These are phyloP conservation scores for Bipolaris sorokiniana DNA, from an alignment of 2,329 filamentous ascomycete genomes.

Conservation along the genomic window DNA sequence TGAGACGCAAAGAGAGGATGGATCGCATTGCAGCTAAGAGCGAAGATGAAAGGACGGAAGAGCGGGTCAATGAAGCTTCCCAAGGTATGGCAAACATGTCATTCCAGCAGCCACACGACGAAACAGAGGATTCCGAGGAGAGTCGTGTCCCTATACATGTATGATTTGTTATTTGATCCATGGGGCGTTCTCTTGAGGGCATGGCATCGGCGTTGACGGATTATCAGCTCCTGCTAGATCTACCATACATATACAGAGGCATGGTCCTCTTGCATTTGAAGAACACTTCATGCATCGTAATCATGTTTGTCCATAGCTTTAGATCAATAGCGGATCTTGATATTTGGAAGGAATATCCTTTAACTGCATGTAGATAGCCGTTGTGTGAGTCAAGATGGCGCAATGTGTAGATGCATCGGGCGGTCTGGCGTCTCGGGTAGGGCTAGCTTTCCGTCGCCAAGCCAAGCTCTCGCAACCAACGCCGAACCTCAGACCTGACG, in stretches of 20 bases:
- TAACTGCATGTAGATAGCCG: too few species aligned
- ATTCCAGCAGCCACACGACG: constrained; percentile 22
- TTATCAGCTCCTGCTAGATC: neutral
- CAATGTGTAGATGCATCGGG: neutral
- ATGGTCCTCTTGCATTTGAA: neutral
- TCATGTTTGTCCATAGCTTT: too few species aligned
- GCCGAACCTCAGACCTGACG: constrained; percentile 9
- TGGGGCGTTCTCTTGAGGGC: constrained; percentile 8
- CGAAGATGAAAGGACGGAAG: constrained; percentile 8
- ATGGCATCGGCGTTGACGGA: constrained; percentile 30
- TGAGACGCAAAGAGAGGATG: constrained; percentile 36
- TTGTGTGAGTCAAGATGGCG: too few species aligned
- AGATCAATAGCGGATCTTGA: too few species aligned
- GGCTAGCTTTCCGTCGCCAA: constrained; percentile 21
- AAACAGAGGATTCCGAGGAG: constrained; percentile 29
- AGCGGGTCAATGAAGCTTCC: constrained; percentile 27
- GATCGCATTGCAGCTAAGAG: neutral
- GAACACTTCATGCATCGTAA: too few species aligned
- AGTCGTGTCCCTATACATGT: constrained; percentile 24
- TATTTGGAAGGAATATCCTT: too few species aligned
- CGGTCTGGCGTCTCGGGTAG: constrained; percentile 13
- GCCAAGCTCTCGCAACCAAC: constrained; percentile 14
- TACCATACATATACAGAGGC: neutral
- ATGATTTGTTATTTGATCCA: constrained; percentile 6
- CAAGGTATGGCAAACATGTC: constrained; percentile 27